A percentile compares a stretch with the other conserved stretches of the same genome.
phyloP scores from a whole-genome alignment of 768 basidiomycete genomes.

The Trametes cubensis region DNA sequence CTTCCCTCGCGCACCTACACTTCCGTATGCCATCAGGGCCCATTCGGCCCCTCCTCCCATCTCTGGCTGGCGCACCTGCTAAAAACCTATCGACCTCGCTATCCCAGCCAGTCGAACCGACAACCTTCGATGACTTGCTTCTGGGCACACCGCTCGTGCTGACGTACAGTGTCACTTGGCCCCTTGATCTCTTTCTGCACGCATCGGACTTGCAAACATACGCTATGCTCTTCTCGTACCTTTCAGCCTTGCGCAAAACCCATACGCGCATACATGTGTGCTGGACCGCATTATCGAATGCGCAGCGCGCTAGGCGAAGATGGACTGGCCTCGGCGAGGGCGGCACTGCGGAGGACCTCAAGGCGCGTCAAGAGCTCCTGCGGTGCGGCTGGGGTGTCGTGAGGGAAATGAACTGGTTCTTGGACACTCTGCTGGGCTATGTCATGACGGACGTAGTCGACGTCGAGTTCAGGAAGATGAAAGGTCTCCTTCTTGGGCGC shows the following conservation, averaged over 20 bases:
- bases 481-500: slow-evolving; percentile 49
- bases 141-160: slow-evolving; percentile 78
- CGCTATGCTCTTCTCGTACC: slow-evolving; percentile 75
- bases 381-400: slow-evolving; percentile 87
- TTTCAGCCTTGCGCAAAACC: slow-evolving; percentile 82
- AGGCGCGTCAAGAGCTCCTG: slow-evolving; percentile 63
- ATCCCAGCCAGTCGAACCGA: slow-evolving; percentile 42
- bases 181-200: slow-evolving; percentile 86
- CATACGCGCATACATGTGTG: slow-evolving; percentile 79
- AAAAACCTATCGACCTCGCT: slow-evolving; percentile 47
- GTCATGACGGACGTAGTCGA: slow-evolving; percentile 91
- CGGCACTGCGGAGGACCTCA: slow-evolving; percentile 72
- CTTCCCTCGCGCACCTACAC: slow-evolving; percentile 68
- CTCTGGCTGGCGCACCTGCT: slow-evolving; percentile 45
- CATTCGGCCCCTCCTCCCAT: slow-evolving; percentile 77
- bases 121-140: slow-evolving; percentile 70
- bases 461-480: slow-evolving; percentile 75
- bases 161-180: slow-evolving; percentile 78
- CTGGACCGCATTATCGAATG: slow-evolving; percentile 85
- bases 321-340: slow-evolving; percentile 91
- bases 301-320: slow-evolving; percentile 79
- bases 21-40: slow-evolving; percentile 84
- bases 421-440: slow-evolving; percentile 81
- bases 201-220: slow-evolving; percentile 74
- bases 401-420: slow-evolving; percentile 88